Evolutionary conservation across 306 rosid species (phyloP), one percentile per base, ranked within the genome.

Genomic region (Erythrophleum fordii): DNA sequence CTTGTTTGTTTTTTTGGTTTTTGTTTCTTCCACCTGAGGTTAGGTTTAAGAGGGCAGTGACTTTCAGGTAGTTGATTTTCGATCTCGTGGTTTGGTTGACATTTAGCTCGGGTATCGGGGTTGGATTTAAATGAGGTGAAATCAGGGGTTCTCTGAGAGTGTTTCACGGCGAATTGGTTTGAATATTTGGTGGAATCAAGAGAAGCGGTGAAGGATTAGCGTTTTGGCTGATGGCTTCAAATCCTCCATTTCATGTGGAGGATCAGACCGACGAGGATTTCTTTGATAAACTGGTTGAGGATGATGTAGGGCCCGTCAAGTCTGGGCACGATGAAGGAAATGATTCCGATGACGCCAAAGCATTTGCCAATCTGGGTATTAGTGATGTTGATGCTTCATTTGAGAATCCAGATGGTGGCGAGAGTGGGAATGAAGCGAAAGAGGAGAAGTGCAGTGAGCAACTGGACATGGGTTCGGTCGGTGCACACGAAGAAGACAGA

Each of bases 211-310:
- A 76, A 83, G 88, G 76, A 8, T 78, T 84, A 78, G 84, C 91
- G 85, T 76, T 82, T 78, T 70, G 81, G 73, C 31, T 44, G 77
- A 94, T 94, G 98, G 97, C 93, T 80, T 83, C 96, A 59, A 89
- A 86, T 90, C 97, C 94, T 92, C 93, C 97, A 80, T 89, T 87
- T 69, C 83, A 82, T 16, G 69, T 92, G 94, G 96, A 94, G 94
- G 98, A 94, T 92, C 94, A 89, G 75, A 87, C 97, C 35, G 96
- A 92, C 56, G 98, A 86, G 82, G 98, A 92, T 86, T 94, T 94
- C 84, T 94, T 94, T 58, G 98, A 94, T 85, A 94, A 90, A 83
- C 83, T 94, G 84, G 96, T 94, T 18, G 92, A 89, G 81, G 95
- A 95, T 77, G 97, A 90, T 52, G 72, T 78, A 46, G 86, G 31